Evolutionary conservation across 2,329 filamentous ascomycete species (phyloP), one percentile per base, ranked within the genome.

Genomic region (Cadophora gregata): DNA sequence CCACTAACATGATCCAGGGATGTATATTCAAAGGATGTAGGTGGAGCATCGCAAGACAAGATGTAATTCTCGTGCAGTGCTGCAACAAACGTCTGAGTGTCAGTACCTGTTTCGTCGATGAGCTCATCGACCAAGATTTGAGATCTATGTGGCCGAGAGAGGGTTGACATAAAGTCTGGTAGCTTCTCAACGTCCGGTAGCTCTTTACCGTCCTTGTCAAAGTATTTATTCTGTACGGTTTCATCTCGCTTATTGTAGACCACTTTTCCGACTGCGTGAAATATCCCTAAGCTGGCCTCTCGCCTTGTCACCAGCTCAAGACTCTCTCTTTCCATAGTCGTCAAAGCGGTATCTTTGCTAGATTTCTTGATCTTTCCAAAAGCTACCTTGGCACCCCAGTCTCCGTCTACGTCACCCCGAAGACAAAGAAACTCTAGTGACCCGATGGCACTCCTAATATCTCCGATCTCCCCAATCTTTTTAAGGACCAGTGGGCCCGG

Each of bases 181-280:
- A 93, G 80, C 27, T 78, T 78, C 72, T 90, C 88, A 3, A 81
- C 81, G 21, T 79, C 78, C 6, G 14, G 38, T 42, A 42, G 12
- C 38, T 42, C 38, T 16, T 42, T 36, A 47, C n/a, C 19, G 42
- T 47, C n/a, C 42, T 82, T 79, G 9, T 76, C 76, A 9, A 76
- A 66, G 53, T 76, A 73, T 53, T 77, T 72, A 14, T 83, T 79
- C 4, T 78, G 76, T 4, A 79, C 78, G 55, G 68, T 77, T 31
- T 90, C 88, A 25, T 91, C 85, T 55, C 96, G 87, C 77, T 97
- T 99, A 81, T 99, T 99, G 81, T 98, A 97, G 0, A 98, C 90
- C 2, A 99, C 92, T 77, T 96, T 97, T 3, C 95, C 96, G 14
- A 98, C 92, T 0, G 96, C 93, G 77, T 99, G 96, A 75, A 99